These are phyloP conservation scores for Rhododendron simsii DNA, from an alignment of 148 eudicot species.

Conservation along the genomic window DNA sequence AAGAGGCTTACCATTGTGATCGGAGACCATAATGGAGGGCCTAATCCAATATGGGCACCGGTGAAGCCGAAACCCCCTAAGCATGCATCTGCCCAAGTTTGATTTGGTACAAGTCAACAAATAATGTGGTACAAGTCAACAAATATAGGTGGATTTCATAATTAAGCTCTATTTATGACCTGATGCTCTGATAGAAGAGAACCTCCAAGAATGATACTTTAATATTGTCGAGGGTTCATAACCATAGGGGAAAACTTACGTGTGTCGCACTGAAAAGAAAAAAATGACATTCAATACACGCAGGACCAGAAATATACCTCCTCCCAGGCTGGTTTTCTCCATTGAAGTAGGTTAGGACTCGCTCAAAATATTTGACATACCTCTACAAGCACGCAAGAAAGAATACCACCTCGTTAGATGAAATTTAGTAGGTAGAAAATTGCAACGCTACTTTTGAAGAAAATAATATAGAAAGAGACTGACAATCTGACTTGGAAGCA, in stretches of 20 bases:
- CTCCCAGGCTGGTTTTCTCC: constrained; percentile 96
- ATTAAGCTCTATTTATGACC: neutral
- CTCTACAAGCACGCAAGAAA: constrained; percentile 40
- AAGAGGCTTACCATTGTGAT: constrained; percentile 69
- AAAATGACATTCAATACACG: neutral
- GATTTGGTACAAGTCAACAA: neutral
- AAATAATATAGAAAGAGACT: constrained; percentile 22
- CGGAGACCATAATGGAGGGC: constrained; percentile 76
- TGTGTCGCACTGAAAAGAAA: neutral
- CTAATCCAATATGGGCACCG: constrained; percentile 95
- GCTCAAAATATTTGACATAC: constrained; percentile 94
- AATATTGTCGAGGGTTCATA: neutral
- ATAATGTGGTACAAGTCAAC: constrained; percentile 1
- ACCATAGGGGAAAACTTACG: neutral
- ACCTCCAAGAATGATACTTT: neutral
- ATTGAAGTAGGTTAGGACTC: constrained; percentile 72
- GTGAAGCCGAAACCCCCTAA: constrained; percentile 90
- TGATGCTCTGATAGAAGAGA: constrained; percentile 2
- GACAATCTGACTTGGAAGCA: constrained; percentile 98
- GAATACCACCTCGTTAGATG: neutral
- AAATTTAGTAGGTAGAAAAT: constrained; percentile 2
- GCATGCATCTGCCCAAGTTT: constrained; percentile 72
- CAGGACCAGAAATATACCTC: constrained; percentile 45
- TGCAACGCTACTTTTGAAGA: neutral
- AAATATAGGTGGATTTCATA: neutral